Base-by-base conservation (phyloP, 1,284 basidiomycete genomes). In the Agaricales sp. region DNA sequence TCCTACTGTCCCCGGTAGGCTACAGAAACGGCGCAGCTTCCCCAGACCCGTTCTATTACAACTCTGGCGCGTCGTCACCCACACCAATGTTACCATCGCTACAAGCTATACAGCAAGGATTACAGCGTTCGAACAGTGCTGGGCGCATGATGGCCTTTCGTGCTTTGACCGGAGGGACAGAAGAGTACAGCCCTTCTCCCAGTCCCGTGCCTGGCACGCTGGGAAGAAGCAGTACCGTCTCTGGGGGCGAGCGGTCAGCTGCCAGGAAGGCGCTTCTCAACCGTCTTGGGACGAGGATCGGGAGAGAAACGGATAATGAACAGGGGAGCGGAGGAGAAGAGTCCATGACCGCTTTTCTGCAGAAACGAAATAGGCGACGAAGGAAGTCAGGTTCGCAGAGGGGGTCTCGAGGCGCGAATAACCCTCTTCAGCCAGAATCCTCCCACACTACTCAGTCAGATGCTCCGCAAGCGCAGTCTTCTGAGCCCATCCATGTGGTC, bases 161-260 rank as follows among this genome's bases (percentile, higher is more conserved):
- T 26, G 44, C 44, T 13, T 67, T 89, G 46, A 86, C 80, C 1
- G 79, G 80, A 19, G 80, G 78, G 26, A 71, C 72, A 26, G 24
- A 23, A 21, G 24, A 26, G 4, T 45, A 22, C 22, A 23, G 13
- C 1, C 55, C 63, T 8, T 66, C 77, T 12, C 74, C 78, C 3
- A 73, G 78, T 20, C 72, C 73, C 18, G 66, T 65, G 20, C 62
- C 66, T 2, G 68, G 63, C 8, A 74, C 73, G 54, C 66, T 88
- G 19, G 69, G 67, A 51, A 73, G 87, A 51, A 89, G 82, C 59
- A 88, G 89, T 58, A 90, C 87, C 12, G 78, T 88, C 14, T 75
- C 86, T 1, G 86, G 84, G 2, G 85, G 84, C 14, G 87, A 89
- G 57, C 68, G 87, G 20, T 72, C 74, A 41, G 83, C 77, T 30